Evolutionary conservation across 2,329 filamentous ascomycete genomes (phyloP), one percentile per base, ranked within the genome.

Genomic region (Akanthomyces lecanii): DNA sequence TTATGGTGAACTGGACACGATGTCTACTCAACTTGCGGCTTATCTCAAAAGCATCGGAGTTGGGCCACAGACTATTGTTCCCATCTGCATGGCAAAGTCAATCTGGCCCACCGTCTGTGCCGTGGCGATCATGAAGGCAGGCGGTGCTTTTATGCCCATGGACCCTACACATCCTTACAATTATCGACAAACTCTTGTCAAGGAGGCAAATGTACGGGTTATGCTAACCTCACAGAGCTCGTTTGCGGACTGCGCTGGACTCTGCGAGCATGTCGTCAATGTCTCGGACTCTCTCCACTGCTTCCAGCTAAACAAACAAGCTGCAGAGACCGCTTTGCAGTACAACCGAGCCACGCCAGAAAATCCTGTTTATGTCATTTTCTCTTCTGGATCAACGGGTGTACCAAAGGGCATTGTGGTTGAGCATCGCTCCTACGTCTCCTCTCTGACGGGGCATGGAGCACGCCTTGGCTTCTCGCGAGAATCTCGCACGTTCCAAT

Each of bases 71-170:
- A 61, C 57, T 2, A 44, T 70, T 10, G 67, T 73, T 10, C 70
- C 71, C 1, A 64, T 75, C 28, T 72, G 68, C 45, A 74, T 75
- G 52, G 70, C 73, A 36, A 77, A 76, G 62, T 75, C 74, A 1
- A 66, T 66, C 42, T 71, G 67, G 65, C 65, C 65, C 1, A 52
- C 66, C 25, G 64, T 71, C 2, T 61, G 67, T 1, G 64, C 65
- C 38, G 51, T 70, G 8, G 69, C 64, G 0, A 63, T 70, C 5
- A 45, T 69, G 12, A 65, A 66, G 28, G 67, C 68, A 2, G 67
- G 68, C 12, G 65, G 62, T 7, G 63, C 62, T 8, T 65, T 67
- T 18, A 65, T 67, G 12, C 64, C 63, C n/a, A 61, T 69, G 7
- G 66, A 65, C 18, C 62, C 65, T 7, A 30, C 33, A 4, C 55